Percentiles rank a stretch among this genome's conserved stretches.
Conservation (phyloP, 164 flowering plant species). For the grape (Vitis vinifera) region ASM3070453v1 NC_081815.1:12502001-12502500, state of each 20-base stretch:
- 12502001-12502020: too few species aligned
- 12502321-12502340: too few species aligned
- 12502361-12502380: too few species aligned
- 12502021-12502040: too few species aligned
- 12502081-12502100: too few species aligned
- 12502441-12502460: not conserved
- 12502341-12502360: too few species aligned
- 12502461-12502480: slow-evolving; percentile 41
- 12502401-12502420: not conserved
- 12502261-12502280: too few species aligned
- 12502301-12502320: too few species aligned
- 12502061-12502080: too few species aligned
- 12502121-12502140: not conserved
- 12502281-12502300: too few species aligned
- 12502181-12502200: slow-evolving; percentile 60
- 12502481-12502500: slow-evolving; percentile 61
- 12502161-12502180: slow-evolving; percentile 46
- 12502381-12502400: not conserved
- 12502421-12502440: not conserved
- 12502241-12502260: slow-evolving; percentile 73
- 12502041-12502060: too few species aligned
- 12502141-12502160: not conserved
- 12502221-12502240: slow-evolving; percentile 72
- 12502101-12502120: not conserved
- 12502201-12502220: slow-evolving; percentile 54